These are phyloP conservation scores for Penicillium griseofulvum DNA, from an alignment of 2,329 filamentous ascomycete species.

Conservation along the genomic window DNA sequence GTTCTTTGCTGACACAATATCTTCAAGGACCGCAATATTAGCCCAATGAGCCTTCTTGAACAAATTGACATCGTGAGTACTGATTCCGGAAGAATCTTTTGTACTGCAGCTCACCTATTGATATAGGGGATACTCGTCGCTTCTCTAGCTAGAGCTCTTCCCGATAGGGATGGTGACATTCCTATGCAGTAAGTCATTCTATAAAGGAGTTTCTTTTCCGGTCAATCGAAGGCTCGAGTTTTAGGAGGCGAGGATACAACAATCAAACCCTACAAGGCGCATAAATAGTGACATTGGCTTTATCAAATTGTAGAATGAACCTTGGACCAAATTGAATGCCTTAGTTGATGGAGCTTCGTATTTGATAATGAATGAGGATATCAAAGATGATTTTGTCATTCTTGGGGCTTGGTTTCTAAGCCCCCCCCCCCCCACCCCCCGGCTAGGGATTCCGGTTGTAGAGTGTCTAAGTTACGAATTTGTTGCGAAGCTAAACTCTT, in stretches of 20 bases:
- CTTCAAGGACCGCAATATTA: not conserved
- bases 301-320: not conserved
- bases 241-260: not conserved
- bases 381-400: not conserved
- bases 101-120: not conserved
- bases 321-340: not conserved
- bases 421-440: no score
- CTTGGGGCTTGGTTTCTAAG: not conserved
- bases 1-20: not conserved
- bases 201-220: not conserved
- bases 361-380: not conserved
- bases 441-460: no score
- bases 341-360: not conserved
- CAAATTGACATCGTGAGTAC: not conserved
- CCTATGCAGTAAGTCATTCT: not conserved
- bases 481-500: not conserved
- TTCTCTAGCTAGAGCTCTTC: not conserved
- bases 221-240: not conserved
- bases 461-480: not conserved
- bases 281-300: not conserved
- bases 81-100: not conserved
- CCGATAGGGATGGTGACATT: constrained; percentile 1
- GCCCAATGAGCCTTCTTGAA: not conserved
- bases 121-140: not conserved
- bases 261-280: not conserved